Evolutionary conservation across 768 basidiomycete species (phyloP).

Genomic region (Rhodotorula babjevae): DNA sequence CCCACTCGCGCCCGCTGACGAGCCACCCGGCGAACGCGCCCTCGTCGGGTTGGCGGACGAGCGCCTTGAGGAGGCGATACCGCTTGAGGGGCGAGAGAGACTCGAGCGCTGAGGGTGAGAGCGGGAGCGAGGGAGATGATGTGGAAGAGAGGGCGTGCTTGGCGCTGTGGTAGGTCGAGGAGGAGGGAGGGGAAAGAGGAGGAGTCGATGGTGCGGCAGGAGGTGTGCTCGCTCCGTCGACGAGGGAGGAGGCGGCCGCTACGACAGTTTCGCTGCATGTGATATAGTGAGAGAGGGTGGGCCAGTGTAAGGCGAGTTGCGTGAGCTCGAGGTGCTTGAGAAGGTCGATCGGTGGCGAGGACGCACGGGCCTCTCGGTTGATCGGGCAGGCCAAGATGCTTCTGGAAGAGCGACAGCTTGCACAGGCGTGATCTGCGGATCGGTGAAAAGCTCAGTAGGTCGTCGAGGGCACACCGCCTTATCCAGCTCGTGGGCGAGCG

Average conservation of each 20-base stretch:
- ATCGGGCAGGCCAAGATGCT: background rate
- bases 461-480: no score
- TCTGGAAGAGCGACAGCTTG: slow-evolving; percentile 25
- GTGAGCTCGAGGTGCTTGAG: background rate
- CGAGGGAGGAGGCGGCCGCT: no score
- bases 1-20: slow-evolving; percentile 19
- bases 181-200: background rate
- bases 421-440: slow-evolving; percentile 22
- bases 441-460: no score
- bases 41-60: background rate
- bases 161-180: background rate
- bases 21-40: slow-evolving; percentile 38
- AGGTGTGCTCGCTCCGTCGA: no score
- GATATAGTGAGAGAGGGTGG: no score
- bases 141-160: slow-evolving; percentile 3
- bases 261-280: no score
- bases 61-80: slow-evolving; percentile 26
- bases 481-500: background rate
- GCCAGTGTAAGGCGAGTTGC: no score
- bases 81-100: background rate
- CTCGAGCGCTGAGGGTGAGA: background rate
- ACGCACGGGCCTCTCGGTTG: background rate
- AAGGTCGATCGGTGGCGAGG: background rate
- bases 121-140: background rate
- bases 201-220: background rate